Evolutionary conservation across 2,329 filamentous ascomycete species (phyloP).

Genomic region (Pyrenophora tritici-repentis): DNA sequence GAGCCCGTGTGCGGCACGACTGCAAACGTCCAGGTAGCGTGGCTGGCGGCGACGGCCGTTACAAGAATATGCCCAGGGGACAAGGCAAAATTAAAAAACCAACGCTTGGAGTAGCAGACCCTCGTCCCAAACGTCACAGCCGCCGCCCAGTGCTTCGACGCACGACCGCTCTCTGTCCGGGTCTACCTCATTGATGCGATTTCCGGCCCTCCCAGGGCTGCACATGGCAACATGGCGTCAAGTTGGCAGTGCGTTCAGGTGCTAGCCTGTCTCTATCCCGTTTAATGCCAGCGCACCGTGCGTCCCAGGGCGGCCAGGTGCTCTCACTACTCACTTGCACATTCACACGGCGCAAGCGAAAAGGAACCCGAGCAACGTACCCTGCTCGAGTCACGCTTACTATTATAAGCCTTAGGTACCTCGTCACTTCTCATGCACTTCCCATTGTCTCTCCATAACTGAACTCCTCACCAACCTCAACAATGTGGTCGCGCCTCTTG

Average conservation of each 20-base stretch:
- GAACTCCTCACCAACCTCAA: constrained; percentile 16
- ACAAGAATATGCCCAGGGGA: constrained; percentile 25
- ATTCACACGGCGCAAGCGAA: background rate
- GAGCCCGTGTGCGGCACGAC: background rate
- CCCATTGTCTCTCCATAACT: background rate
- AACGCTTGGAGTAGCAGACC: constrained; percentile 20
- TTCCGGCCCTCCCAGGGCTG: constrained; percentile 28
- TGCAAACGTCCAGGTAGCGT: background rate
- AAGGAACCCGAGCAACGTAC: constrained; percentile 16
- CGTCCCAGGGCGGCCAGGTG: constrained; percentile 26
- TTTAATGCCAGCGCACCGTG: constrained; percentile 44
- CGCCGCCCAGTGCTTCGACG: constrained; percentile 33
- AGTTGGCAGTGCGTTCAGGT: constrained; percentile 28
- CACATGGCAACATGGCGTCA: constrained; percentile 33
- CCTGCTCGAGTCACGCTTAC: constrained; percentile 14
- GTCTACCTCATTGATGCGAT: constrained; percentile 23
- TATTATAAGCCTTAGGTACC: constrained; percentile 36
- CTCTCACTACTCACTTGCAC: constrained; percentile 17
- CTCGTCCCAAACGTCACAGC: constrained; percentile 34
- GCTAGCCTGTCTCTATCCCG: constrained; percentile 26
- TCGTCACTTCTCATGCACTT: constrained; percentile 18
- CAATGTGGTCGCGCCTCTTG: constrained; percentile 31
- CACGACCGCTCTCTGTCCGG: constrained; percentile 29
- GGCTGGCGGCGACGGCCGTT: constrained; percentile 20
- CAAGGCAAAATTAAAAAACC: constrained; percentile 13